Evolutionary conservation across 371 early-diverging fungal species (phyloP).

Genomic region (Rhizopus sp.): DNA sequence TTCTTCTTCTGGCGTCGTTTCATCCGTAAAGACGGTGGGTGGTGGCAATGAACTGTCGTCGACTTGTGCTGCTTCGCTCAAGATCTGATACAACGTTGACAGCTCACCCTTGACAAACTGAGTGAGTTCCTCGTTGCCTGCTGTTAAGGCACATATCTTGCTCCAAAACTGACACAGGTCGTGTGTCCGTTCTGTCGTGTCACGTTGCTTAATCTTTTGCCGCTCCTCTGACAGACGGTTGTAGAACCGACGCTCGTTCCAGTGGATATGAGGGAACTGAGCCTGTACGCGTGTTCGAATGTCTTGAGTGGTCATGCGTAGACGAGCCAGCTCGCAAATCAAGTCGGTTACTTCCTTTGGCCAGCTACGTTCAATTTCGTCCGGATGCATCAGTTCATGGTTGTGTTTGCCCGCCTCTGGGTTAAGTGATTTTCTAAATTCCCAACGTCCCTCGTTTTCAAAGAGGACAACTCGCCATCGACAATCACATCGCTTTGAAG

Average conservation of each 20-base stretch:
- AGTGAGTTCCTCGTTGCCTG: conserved; percentile 45
- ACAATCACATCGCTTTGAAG: conserved; percentile 59
- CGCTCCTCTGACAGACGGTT: conserved; percentile 64
- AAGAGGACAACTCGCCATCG: conserved; percentile 61
- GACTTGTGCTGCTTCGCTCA: conserved; percentile 49
- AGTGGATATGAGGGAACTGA: conserved; percentile 57
- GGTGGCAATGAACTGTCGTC: conserved; percentile 16
- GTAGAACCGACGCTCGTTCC: conserved; percentile 68
- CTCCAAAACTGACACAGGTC: conserved; percentile 36
- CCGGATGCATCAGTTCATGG: conserved; percentile 57
- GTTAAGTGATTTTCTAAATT: conserved; percentile 62
- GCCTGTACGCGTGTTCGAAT: conserved; percentile 53
- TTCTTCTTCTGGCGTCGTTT: not conserved
- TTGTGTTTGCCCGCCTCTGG: conserved; percentile 62
- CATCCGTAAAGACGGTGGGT: conserved; percentile 1
- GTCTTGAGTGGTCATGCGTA: conserved; percentile 55
- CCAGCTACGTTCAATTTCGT: conserved; percentile 62
- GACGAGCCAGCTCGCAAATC: conserved; percentile 51
- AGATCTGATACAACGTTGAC: conserved; percentile 26
- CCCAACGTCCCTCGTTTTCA: conserved; percentile 55
- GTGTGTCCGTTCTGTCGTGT: conserved; percentile 50
- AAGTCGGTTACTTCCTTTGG: conserved; percentile 57
- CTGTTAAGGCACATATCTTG: conserved; percentile 38
- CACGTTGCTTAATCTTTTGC: conserved; percentile 54
- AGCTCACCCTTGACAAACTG: conserved; percentile 38